These are phyloP conservation scores for Fagopyrum homotropicum DNA, from an alignment of 148 eudicot species.

Conservation along the genomic window DNA sequence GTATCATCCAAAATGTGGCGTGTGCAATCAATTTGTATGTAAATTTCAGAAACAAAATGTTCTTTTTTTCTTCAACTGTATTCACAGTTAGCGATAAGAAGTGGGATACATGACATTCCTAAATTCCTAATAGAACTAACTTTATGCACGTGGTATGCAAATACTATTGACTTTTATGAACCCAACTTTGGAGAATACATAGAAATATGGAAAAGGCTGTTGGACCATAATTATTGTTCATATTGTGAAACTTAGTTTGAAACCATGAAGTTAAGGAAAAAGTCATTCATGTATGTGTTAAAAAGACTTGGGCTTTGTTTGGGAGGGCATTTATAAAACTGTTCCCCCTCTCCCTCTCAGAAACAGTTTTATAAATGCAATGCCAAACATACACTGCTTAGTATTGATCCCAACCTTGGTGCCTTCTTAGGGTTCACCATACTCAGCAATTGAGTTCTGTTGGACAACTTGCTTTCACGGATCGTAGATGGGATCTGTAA, in stretches of 20 bases:
- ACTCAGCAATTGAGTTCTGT: background rate
- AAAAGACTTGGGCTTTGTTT: background rate
- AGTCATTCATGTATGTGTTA: background rate
- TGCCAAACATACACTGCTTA: background rate
- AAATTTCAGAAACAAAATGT: background rate
- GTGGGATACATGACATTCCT: background rate
- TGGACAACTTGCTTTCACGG: background rate
- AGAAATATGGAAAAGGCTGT: background rate
- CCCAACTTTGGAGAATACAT: background rate
- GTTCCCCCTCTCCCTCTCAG: no score
- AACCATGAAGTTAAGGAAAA: background rate
- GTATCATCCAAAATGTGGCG: constrained; percentile 79
- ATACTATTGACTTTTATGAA: background rate
- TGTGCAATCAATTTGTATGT: constrained; percentile 83
- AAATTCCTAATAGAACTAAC: background rate
- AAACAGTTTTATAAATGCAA: no score
- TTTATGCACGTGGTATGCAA: background rate
- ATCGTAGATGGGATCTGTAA: background rate
- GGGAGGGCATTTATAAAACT: no score
- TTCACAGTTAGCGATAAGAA: background rate
- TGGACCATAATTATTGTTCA: background rate
- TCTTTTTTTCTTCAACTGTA: background rate
- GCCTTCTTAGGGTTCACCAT: background rate
- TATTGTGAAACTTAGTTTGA: background rate
- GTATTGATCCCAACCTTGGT: background rate